phyloP scores from a whole-genome alignment of 345 rosid species.

The Euphorbia tirucalli region DNA sequence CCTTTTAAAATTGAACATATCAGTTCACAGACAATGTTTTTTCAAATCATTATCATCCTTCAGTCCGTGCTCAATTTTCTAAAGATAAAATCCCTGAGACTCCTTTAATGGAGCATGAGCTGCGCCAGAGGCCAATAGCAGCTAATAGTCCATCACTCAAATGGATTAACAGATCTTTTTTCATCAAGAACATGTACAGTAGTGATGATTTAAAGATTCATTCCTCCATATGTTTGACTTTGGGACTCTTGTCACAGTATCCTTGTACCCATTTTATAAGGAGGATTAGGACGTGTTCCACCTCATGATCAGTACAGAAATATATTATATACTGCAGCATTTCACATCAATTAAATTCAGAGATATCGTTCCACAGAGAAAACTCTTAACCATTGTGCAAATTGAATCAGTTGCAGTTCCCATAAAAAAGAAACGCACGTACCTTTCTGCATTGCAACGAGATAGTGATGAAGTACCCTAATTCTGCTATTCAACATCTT shows the following conservation, averaged over 20 bases:
- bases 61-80: background rate
- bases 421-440: background rate
- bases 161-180: background rate
- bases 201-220: background rate
- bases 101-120: background rate
- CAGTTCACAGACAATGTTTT: background rate
- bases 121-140: background rate
- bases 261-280: background rate
- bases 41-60: background rate
- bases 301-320: background rate
- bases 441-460: constrained; percentile 92
- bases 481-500: constrained; percentile 97
- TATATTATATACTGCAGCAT: background rate
- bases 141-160: background rate
- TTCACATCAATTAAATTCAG: background rate
- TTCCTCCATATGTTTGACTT: background rate
- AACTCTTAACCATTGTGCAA: background rate
- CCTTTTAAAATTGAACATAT: background rate
- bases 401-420: background rate
- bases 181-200: constrained; percentile 1
- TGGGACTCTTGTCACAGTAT: background rate
- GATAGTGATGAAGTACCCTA: constrained; percentile 89
- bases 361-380: background rate
- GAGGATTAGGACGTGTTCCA: background rate
- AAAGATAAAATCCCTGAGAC: background rate